phyloP scores from a whole-genome alignment of 176 grass and related monocot species.

The Triticum dicoccoides region DNA sequence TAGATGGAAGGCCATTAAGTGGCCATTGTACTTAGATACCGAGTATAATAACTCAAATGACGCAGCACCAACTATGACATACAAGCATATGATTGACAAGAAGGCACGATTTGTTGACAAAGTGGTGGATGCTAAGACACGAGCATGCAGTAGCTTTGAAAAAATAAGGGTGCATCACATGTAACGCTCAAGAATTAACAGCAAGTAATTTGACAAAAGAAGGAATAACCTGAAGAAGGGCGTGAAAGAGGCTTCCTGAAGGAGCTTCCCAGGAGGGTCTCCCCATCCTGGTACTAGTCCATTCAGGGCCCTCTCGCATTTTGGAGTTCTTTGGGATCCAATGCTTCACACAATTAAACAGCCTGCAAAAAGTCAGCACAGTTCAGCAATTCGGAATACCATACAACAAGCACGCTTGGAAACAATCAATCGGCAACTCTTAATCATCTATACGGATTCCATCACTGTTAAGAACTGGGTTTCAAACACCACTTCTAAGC shows the following conservation, averaged over 20 bases:
- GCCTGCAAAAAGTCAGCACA: slow-evolving; percentile 44
- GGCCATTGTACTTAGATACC: neutral
- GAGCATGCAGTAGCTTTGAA: neutral
- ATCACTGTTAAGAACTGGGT: neutral
- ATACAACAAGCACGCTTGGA: neutral
- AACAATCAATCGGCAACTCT: neutral
- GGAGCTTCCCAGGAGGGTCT: slow-evolving; percentile 99
- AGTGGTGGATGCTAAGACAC: neutral
- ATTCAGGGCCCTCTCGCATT: slow-evolving; percentile 84
- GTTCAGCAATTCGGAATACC: neutral
- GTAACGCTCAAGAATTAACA: neutral
- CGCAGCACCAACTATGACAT: neutral
- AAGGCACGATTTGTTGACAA: neutral
- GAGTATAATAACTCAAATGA: neutral
- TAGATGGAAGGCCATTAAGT: neutral
- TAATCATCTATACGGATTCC: neutral
- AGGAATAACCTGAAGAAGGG: slow-evolving; percentile 49
- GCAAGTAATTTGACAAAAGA: neutral
- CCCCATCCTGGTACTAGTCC: slow-evolving; percentile 97
- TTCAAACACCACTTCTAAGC: neutral
- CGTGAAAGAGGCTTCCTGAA: slow-evolving; percentile 71
- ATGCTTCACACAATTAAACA: slow-evolving; percentile 74
- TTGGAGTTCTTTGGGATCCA: slow-evolving; percentile 99
- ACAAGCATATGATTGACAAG: neutral
- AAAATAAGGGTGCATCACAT: neutral